Conservation (phyloP, 1,284 basidiomycete species). For the Paramarasmius palmivorus region DNA sequence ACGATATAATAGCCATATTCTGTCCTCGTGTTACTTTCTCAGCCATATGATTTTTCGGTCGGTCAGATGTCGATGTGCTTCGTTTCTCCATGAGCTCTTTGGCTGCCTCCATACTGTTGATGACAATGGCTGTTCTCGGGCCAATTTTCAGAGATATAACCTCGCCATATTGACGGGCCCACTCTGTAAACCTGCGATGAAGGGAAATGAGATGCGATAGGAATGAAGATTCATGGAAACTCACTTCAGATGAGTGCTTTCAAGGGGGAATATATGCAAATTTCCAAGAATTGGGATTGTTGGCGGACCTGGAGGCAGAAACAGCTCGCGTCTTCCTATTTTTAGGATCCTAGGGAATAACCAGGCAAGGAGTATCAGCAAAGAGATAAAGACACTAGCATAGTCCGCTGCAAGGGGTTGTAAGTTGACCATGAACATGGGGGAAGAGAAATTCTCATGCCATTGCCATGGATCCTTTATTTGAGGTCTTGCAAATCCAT, state of each 20-base stretch:
- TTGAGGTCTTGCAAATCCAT: too few relatives aligned
- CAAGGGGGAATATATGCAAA: conserved; percentile 26
- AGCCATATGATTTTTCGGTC: conserved; percentile 23
- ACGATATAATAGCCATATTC: conserved; percentile 22
- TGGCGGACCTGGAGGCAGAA: conserved; percentile 34
- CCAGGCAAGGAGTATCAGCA: background rate
- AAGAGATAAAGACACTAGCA: too few relatives aligned
- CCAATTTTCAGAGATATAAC: conserved; percentile 8
- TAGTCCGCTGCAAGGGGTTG: too few relatives aligned
- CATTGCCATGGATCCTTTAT: too few relatives aligned
- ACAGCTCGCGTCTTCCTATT: conserved; percentile 19
- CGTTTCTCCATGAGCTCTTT: conserved; percentile 27
- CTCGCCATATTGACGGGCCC: conserved; percentile 2
- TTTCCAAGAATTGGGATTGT: conserved; percentile 33
- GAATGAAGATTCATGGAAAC: too few relatives aligned
- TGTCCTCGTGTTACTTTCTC: conserved; percentile 20
- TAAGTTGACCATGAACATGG: too few relatives aligned
- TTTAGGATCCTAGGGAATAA: conserved; percentile 4
- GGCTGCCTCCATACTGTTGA: conserved; percentile 21
- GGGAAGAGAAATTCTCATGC: too few relatives aligned
- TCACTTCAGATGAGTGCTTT: conserved; percentile 19
- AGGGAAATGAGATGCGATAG: too few relatives aligned
- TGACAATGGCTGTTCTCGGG: conserved; percentile 19
- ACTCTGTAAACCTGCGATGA: conserved; percentile 17
- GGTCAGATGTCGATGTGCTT: conserved; percentile 21